Base-by-base conservation (phyloP, 2,329 filamentous ascomycete species). In the Epichloe sylvatica region DNA sequence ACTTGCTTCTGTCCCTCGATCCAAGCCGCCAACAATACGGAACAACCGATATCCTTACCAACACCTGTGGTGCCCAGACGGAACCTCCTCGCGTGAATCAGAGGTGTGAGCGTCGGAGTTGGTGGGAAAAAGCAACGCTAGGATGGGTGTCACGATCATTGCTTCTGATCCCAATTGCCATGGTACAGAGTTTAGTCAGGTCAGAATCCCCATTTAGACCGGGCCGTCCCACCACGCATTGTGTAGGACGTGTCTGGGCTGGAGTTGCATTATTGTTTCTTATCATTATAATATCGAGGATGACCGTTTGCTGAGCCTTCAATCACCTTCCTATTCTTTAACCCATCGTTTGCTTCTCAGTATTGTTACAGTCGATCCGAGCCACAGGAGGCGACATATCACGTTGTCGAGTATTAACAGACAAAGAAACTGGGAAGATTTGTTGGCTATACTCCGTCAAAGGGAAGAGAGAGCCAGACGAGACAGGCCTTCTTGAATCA, bases 81-180 rank as follows among this genome's bases (percentile, higher is more conserved):
- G 36, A 35, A 34, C 38, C 35, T 21, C 44, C 30, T 43, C 23
- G 35, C 37, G 49, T 53, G 49, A 48, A 54, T 52, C 54, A 54
- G 36, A 42, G 38, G 47, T 21, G 15, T 34, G 12, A 34, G 21
- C 53, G 54, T 55, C 48, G 53, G 47, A 35, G 51, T 49, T 49
- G 25, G n/a, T 49, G 50, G 45, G 30, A 49, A 54, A 55, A 56
- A 55, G 55, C 38, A 55, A 54, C 48, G 34, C 49, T 25, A 21
- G 5, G 23, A 50, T 35, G 37, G 35, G 15, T 34, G 45, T 41
- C 47, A 38, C 23, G 25, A 39, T 48, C 13, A 17, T 45, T 47
- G 45, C 43, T 47, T 39, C 34, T 39, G 19, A 25, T 25, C 25
- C 7, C n/a, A 41, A 13, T 19, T 42, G 33, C 33, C 9, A 13